phyloP scores from a whole-genome alignment of 2,329 filamentous ascomycete genomes.

The Grosmannia huntii region DNA sequence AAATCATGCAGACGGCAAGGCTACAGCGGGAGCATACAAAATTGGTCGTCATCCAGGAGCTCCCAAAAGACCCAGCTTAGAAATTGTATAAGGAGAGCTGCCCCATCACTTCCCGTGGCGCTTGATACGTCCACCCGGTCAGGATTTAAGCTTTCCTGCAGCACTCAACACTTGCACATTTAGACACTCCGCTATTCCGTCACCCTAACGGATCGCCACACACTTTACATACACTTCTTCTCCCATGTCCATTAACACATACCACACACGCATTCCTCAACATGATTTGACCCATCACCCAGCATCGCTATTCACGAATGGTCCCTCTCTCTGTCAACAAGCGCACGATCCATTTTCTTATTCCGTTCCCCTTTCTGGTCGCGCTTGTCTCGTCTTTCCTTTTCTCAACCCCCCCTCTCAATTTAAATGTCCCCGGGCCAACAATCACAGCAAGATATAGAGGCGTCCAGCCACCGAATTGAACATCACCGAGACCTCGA shows the following conservation, averaged over 20 bases:
- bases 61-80: no score
- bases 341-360: no score
- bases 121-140: neutral
- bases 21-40: neutral
- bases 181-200: neutral
- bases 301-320: neutral
- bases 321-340: no score
- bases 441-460: constrained; percentile 1
- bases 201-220: no score
- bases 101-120: neutral
- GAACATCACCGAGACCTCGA: neutral
- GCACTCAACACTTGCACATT: neutral
- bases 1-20: neutral
- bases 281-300: neutral
- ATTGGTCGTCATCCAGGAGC: neutral
- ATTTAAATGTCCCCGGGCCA: constrained; percentile 11
- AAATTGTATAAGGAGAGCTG: neutral
- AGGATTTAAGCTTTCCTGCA: neutral
- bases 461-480: neutral
- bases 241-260: neutral
- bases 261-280: no score
- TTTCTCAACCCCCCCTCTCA: neutral
- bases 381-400: neutral
- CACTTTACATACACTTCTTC: neutral
- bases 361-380: neutral